These are phyloP conservation scores for Rhodotorula sp. DNA, from an alignment of 1,284 basidiomycete genomes.

Conservation along the genomic window DNA sequence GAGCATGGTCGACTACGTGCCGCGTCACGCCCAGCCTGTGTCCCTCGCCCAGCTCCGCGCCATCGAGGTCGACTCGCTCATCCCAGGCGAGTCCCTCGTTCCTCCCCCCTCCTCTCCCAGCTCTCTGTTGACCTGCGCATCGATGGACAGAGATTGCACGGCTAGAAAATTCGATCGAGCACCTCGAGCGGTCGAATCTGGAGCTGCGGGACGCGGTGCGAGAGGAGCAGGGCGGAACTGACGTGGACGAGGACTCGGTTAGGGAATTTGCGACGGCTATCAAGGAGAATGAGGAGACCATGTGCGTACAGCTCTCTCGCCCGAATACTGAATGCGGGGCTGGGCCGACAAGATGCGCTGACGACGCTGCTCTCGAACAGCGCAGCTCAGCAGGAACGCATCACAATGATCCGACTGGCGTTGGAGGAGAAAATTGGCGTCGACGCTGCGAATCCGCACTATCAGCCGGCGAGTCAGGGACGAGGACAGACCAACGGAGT, in stretches of 20 bases:
- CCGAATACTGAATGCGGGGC: too few relatives aligned
- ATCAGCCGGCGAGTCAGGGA: not conserved
- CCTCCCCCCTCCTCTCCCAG: not conserved
- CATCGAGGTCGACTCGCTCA: slow-evolving; percentile 32
- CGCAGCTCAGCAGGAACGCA: slow-evolving; percentile 30
- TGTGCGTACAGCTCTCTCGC: slow-evolving; percentile 17
- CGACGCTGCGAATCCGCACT: slow-evolving; percentile 34
- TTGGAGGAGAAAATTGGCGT: slow-evolving; percentile 35
- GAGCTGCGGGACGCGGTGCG: slow-evolving; percentile 22
- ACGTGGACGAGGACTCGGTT: slow-evolving; percentile 19
- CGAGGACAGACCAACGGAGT: too few relatives aligned
- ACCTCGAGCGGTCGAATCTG: slow-evolving; percentile 32
- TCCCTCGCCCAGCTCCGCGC: slow-evolving; percentile 21
- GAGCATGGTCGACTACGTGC: slow-evolving; percentile 10
- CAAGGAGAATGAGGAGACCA: slow-evolving; percentile 33
- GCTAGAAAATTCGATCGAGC: slow-evolving; percentile 31
- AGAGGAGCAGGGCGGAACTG: not conserved
- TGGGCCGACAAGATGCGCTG: too few relatives aligned
- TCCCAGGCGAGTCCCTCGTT: slow-evolving; percentile 6
- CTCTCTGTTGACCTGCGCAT: not conserved
- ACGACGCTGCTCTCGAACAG: slow-evolving; percentile 7
- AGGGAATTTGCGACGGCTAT: slow-evolving; percentile 17
- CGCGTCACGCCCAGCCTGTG: slow-evolving; percentile 35
- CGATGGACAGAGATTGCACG: slow-evolving; percentile 25
- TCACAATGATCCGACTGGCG: slow-evolving; percentile 33